phyloP scores from a whole-genome alignment of 31 red algal genomes.

The Odonthalia washingtoniensis region DNA sequence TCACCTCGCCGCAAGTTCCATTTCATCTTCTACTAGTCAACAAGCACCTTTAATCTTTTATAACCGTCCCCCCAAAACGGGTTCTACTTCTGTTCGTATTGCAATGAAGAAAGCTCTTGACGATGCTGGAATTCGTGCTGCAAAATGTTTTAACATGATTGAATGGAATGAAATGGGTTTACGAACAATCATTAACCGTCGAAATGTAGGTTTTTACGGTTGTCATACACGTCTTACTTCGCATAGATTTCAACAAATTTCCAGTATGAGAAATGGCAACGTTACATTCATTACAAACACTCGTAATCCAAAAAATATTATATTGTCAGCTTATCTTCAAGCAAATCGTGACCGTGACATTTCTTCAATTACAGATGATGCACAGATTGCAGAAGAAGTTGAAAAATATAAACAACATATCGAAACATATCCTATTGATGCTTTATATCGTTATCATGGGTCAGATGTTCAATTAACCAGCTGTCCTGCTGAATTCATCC shows the following conservation, averaged over 20 bases:
- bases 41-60: conserved; percentile 53
- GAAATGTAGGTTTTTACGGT: conserved; percentile 55
- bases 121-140: conserved; percentile 9
- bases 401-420: conserved; percentile 33
- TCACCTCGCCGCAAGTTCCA: neutral
- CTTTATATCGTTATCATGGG: conserved; percentile 55
- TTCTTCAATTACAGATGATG: conserved; percentile 30
- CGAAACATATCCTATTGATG: conserved; percentile 43
- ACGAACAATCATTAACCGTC: conserved; percentile 39
- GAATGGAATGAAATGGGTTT: conserved; percentile 64
- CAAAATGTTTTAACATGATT: conserved; percentile 60
- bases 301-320: conserved; percentile 38
- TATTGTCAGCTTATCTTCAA: conserved; percentile 54
- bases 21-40: neutral
- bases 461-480: conserved; percentile 16
- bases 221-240: conserved; percentile 48
- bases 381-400: conserved; percentile 42
- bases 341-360: conserved; percentile 44
- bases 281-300: conserved; percentile 59
- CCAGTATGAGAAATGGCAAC: conserved; percentile 43
- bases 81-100: conserved; percentile 51
- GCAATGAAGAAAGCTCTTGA: conserved; percentile 51
- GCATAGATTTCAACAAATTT: conserved; percentile 21
- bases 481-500: conserved; percentile 36
- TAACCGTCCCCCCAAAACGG: conserved; percentile 56